These are phyloP conservation scores for Dunaliella primolecta DNA, from an alignment of 139 green algal species.

Conservation along the genomic window DNA sequence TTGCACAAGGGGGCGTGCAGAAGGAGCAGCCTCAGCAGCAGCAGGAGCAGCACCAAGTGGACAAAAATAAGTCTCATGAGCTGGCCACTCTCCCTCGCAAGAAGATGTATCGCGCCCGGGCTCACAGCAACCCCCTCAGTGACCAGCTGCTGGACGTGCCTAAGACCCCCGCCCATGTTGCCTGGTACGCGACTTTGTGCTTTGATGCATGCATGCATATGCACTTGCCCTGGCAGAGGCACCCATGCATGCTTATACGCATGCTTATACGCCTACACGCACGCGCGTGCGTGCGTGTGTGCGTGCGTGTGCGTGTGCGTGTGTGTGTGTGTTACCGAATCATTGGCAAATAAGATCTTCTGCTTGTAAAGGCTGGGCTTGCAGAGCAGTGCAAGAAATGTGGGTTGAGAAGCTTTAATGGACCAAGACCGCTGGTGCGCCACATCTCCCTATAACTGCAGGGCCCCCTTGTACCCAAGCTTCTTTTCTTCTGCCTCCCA, in stretches of 20 bases:
- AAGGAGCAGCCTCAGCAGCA: not conserved
- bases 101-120: conserved; percentile 82
- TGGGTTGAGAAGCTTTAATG: no score
- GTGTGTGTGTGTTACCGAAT: no score
- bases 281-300: no score
- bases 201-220: not conserved
- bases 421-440: no score
- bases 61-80: not conserved
- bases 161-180: conserved; percentile 45
- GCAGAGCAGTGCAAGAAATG: no score
- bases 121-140: conserved; percentile 95
- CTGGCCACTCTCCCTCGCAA: conserved; percentile 54
- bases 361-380: no score
- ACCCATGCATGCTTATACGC: not conserved
- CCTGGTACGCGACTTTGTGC: conserved; percentile 58
- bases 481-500: not conserved
- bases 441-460: no score
- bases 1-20: conserved; percentile 2
- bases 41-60: not conserved
- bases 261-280: not conserved
- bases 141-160: conserved; percentile 78
- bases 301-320: no score
- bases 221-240: no score
- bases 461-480: not conserved
- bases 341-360: no score